phyloP scores from a whole-genome alignment of 495 filamentous ascomycete genomes.

The Evernia prunastri region DNA sequence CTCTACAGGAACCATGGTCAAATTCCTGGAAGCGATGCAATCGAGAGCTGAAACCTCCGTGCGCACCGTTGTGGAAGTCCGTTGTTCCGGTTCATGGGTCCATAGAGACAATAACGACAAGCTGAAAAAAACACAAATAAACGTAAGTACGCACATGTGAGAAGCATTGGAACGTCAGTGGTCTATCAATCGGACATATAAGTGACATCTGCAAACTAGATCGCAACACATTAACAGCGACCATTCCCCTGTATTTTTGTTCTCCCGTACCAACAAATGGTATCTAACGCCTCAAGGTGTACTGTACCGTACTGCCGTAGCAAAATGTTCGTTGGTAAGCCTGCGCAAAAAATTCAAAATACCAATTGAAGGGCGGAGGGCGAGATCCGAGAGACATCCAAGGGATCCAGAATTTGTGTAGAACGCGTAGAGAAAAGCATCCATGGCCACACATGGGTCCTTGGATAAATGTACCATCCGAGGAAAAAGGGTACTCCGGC shows the following conservation, averaged over 20 bases:
- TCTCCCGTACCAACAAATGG: not conserved
- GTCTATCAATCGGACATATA: not conserved
- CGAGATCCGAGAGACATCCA: not conserved
- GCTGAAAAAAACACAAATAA: no score
- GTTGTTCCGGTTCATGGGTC: not conserved
- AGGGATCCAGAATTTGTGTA: not conserved
- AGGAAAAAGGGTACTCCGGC: not conserved
- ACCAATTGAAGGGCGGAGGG: not conserved
- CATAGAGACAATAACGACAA: not conserved
- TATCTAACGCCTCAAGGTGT: not conserved
- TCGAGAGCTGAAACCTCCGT: not conserved
- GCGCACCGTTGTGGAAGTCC: not conserved
- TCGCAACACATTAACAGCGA: not conserved
- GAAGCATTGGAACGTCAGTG: not conserved
- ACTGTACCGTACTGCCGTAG: not conserved
- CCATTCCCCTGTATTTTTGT: not conserved
- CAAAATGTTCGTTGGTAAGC: not conserved
- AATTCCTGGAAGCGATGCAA: not conserved
- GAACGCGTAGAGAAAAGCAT: not conserved
- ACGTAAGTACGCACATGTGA: not conserved
- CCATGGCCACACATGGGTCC: not conserved
- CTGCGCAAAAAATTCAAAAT: not conserved
- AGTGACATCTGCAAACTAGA: not conserved
- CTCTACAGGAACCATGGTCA: not conserved
- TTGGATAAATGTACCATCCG: not conserved